Percentiles rank a stretch among this genome's conserved stretches.
phyloP scores from a whole-genome alignment of 2,329 filamentous ascomycete species.

The Microcyclospora pomicola region DNA sequence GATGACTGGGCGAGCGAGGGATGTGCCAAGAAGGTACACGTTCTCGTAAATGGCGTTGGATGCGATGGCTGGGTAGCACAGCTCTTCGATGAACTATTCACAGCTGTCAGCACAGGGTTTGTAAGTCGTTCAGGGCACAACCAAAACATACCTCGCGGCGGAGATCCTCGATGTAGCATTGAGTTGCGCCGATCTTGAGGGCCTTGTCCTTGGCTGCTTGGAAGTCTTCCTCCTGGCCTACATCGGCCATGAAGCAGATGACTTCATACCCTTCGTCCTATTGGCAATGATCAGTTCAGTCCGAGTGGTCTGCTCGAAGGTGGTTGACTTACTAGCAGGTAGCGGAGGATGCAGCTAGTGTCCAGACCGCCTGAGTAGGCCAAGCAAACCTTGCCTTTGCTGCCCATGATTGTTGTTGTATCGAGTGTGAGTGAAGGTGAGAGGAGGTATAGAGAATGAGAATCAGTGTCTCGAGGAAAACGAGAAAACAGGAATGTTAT shows the following conservation, averaged over 20 bases:
- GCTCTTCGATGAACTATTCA: conserved; percentile 55
- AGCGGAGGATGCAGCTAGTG: conserved; percentile 42
- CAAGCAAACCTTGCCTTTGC: conserved; percentile 30
- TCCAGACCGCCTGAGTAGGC: conserved; percentile 44
- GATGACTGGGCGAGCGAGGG: conserved; percentile 56
- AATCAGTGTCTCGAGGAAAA: no score
- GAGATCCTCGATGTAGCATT: conserved; percentile 50
- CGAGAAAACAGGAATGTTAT: no score
- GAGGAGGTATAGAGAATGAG: no score
- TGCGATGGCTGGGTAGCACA: conserved; percentile 68
- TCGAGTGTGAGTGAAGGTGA: background rate
- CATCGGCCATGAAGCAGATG: conserved; percentile 56
- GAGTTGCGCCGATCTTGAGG: conserved; percentile 51
- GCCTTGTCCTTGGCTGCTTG: conserved; percentile 61
- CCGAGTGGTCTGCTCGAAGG: background rate
- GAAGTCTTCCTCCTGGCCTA: conserved; percentile 52
- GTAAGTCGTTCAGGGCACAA: background rate
- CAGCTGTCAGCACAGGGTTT: background rate
- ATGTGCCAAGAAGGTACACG: conserved; percentile 42
- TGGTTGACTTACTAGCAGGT: conserved; percentile 21
- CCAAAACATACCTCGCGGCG: conserved; percentile 30
- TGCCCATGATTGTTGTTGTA: conserved; percentile 3
- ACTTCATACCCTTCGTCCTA: conserved; percentile 46
- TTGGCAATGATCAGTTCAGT: background rate
- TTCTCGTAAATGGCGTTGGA: conserved; percentile 50